These are phyloP conservation scores for Forsythia suspensa DNA, from an alignment of 257 asterid genomes.

Conservation along the genomic window DNA sequence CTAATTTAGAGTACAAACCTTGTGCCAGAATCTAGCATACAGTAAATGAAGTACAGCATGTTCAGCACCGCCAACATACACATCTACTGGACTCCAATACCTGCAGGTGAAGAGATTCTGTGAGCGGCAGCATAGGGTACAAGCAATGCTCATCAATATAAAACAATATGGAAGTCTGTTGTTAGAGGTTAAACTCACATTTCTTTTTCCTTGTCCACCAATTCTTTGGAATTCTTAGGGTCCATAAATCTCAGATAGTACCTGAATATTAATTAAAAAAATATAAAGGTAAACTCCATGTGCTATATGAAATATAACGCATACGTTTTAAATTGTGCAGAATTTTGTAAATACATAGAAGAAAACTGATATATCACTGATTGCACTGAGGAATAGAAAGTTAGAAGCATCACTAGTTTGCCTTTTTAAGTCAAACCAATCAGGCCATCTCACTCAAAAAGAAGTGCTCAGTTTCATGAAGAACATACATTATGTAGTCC, in stretches of 20 bases:
- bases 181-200: slow-evolving; percentile 43
- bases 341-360: background rate
- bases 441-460: slow-evolving; percentile 3
- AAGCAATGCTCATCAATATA: slow-evolving; percentile 6
- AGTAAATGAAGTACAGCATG: slow-evolving; percentile 99
- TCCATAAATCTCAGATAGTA: slow-evolving; percentile 98
- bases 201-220: slow-evolving; percentile 92
- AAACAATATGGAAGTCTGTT: slow-evolving; percentile 8
- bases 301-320: background rate
- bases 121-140: slow-evolving; percentile 12
- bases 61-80: slow-evolving; percentile 98
- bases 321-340: background rate
- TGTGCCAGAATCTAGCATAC: slow-evolving; percentile 99
- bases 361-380: background rate
- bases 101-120: slow-evolving; percentile 36
- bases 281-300: background rate
- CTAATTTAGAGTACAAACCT: slow-evolving; percentile 48
- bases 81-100: slow-evolving; percentile 99
- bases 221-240: slow-evolving; percentile 65
- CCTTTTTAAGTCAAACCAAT: slow-evolving; percentile 1
- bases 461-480: background rate
- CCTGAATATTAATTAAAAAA: slow-evolving; percentile 46
- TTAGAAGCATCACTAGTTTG: background rate
- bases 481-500: background rate
- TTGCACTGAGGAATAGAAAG: background rate